Base-by-base conservation (phyloP, 2,329 filamentous ascomycete genomes). In the Aspergillus pseudoviridinutans region DNA sequence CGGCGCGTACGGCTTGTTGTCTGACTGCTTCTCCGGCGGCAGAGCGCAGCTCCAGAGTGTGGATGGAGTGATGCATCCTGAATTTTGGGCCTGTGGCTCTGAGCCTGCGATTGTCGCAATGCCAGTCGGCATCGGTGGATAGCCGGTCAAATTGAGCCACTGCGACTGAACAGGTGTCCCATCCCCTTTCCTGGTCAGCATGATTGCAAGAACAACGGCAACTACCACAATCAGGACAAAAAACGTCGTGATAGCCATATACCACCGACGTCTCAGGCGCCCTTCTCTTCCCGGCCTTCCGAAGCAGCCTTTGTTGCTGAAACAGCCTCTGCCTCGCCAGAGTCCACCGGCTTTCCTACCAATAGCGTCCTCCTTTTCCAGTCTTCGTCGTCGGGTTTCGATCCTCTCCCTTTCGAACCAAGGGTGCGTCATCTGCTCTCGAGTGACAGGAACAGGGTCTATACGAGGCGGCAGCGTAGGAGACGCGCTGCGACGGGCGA, bases 41-140 rank as follows among this genome's bases (percentile, higher is more conserved):
- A 96, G 74, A 10, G 87, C 83, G 71, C 92, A 97, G 69, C 89
- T 95, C 92, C 92, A 97, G 55, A 94, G 74, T 0, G 89, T 90
- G 3, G 85, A 80, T 0, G 88, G 88, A 7, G 81, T 78, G 3
- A 92, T 86, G 64, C 92, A 97, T 6, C 83, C 84, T 24, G 84
- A 84, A 54, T 85, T 82, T n/a, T 84, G 77, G 1, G 82, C 76
- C 0, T 83, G 82, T 51, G 88, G 86, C 64, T 90, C 84, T 0
- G 91, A 85, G 4, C 88, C 88, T 17, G 89, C 84, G 17, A 97
- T 82, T 0, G 91, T 95, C 59, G 90, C 82, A 20, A 93, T 82
- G 0, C 92, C 93, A 0, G 90, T 93, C 1, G 90, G 91, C 67
- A 97, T 90, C 0, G 92, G 88, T 20, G 92, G 92, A 64, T 90